A percentile compares a stretch with the other conserved stretches of the same genome.
Evolutionary conservation across 495 filamentous ascomycete species (phyloP).

Genomic region (Immersiella caudata): DNA sequence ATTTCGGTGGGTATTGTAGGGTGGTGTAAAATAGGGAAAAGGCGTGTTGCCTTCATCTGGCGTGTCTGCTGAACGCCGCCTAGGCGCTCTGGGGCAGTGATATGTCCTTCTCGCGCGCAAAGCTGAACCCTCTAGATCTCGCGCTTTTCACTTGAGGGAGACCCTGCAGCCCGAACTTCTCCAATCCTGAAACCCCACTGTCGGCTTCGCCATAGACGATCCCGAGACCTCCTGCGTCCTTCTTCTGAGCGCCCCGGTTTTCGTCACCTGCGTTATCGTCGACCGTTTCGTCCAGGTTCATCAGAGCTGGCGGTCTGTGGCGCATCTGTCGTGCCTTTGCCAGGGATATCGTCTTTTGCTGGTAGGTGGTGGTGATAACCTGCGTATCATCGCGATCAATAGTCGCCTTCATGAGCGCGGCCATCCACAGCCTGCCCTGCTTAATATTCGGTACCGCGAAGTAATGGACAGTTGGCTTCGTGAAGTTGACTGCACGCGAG

Average conservation of each 20-base stretch:
- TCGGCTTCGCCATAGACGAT: conserved; percentile 56
- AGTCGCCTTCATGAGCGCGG: conserved; percentile 97
- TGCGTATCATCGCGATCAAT: conserved; percentile 89
- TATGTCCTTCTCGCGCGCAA: conserved; percentile 39
- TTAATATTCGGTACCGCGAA: conserved; percentile 91
- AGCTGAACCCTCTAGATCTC: conserved; percentile 34
- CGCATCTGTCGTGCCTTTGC: conserved; percentile 80
- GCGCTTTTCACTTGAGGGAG: conserved; percentile 39
- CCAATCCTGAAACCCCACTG: conserved; percentile 51
- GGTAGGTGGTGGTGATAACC: conserved; percentile 84
- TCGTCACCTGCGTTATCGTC: conserved; percentile 35
- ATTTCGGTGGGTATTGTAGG: conserved; percentile 1
- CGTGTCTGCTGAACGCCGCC: conserved; percentile 16
- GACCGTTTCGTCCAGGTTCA: conserved; percentile 65
- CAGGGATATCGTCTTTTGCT: conserved; percentile 88
- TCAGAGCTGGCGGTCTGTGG: conserved; percentile 84
- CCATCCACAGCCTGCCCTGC: conserved; percentile 96
- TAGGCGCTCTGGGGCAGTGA: conserved; percentile 49
- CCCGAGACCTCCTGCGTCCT: conserved; percentile 46
- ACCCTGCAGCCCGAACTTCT: conserved; percentile 46
- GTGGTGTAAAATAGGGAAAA: background rate
- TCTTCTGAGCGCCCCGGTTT: conserved; percentile 22
- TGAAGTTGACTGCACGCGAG: conserved; percentile 91
- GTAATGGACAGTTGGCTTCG: conserved; percentile 94
- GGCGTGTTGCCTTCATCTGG: background rate